Percentiles rank a stretch among this genome's conserved stretches.
These are phyloP conservation scores for Kwoniella heveanensis DNA, from an alignment of 768 basidiomycete genomes.

Conservation along the genomic window DNA sequence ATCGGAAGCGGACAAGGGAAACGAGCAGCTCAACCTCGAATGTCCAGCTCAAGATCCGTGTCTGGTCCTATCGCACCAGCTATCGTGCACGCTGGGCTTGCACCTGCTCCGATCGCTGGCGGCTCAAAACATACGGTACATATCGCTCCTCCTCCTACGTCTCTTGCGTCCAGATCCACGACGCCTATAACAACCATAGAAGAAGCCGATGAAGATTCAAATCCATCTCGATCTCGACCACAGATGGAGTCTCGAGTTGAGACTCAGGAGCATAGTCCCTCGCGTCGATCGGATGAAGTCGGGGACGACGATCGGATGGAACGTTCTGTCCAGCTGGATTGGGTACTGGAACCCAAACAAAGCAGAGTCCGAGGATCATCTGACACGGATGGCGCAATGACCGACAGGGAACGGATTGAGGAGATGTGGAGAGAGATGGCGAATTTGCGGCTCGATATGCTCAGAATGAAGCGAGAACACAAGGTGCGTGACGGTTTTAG, in stretches of 20 bases:
- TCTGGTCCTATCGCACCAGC: too few relatives aligned
- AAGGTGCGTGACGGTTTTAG: conserved; percentile 25
- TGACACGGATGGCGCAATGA: background rate
- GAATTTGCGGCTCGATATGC: conserved; percentile 36
- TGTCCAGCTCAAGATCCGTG: too few relatives aligned
- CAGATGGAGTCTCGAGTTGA: too few relatives aligned
- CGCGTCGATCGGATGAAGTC: background rate
- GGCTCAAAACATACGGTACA: conserved; percentile 6
- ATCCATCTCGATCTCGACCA: background rate
- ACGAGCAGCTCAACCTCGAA: too few relatives aligned
- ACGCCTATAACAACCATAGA: background rate
- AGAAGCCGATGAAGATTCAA: background rate
- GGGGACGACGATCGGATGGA: conserved; percentile 2
- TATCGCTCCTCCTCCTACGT: background rate
- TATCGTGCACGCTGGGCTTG: background rate
- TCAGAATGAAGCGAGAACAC: conserved; percentile 29
- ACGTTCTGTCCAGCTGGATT: conserved; percentile 20
- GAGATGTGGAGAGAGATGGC: conserved; percentile 24
- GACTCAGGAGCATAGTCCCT: too few relatives aligned
- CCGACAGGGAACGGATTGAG: conserved; percentile 11
- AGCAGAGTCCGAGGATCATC: background rate
- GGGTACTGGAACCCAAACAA: conserved; percentile 16
- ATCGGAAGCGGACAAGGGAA: too few relatives aligned
- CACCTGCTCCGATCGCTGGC: background rate
- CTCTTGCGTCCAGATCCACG: background rate